phyloP scores from a whole-genome alignment of 768 basidiomycete species.

The Pleurotus platypus region DNA sequence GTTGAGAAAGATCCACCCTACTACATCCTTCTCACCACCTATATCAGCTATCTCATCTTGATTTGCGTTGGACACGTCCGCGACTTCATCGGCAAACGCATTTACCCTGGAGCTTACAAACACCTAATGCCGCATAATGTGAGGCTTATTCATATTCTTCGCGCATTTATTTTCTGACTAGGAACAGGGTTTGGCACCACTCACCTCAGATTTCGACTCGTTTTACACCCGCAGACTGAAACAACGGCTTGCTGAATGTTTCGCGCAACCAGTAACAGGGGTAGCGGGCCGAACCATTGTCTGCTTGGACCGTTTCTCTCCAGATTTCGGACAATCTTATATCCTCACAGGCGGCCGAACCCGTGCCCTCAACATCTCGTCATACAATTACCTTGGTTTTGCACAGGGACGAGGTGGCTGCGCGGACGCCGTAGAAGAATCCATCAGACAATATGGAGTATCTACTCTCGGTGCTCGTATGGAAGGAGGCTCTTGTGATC shows the following conservation, averaged over 20 bases:
- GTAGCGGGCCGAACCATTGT: constrained; percentile 93
- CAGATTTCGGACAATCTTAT: constrained; percentile 79
- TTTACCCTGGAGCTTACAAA: constrained; percentile 63
- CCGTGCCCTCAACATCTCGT: constrained; percentile 93
- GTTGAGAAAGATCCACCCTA: constrained; percentile 84
- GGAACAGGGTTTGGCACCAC: constrained; percentile 85
- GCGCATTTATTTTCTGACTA: constrained; percentile 8
- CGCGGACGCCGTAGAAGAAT: constrained; percentile 89
- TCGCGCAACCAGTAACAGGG: constrained; percentile 87
- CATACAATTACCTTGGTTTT: constrained; percentile 99
- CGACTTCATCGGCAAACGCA: constrained; percentile 91
- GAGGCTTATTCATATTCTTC: constrained; percentile 27
- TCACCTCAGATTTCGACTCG: constrained; percentile 98
- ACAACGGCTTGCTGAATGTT: constrained; percentile 92
- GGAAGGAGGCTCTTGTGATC: constrained; percentile 82
- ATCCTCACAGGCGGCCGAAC: constrained; percentile 75
- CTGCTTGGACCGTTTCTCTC: constrained; percentile 78
- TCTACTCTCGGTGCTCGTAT: constrained; percentile 74
- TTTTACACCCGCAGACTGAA: constrained; percentile 98
- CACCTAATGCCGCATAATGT: constrained; percentile 86
- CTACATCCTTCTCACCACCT: constrained; percentile 88
- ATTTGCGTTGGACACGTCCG: constrained; percentile 90
- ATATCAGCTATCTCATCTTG: constrained; percentile 89
- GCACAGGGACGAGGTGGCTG: constrained; percentile 91
- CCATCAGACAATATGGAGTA: constrained; percentile 78